Conservation (phyloP, 805 yeast genomes). For the Schwanniomyces polymorphus region DNA sequence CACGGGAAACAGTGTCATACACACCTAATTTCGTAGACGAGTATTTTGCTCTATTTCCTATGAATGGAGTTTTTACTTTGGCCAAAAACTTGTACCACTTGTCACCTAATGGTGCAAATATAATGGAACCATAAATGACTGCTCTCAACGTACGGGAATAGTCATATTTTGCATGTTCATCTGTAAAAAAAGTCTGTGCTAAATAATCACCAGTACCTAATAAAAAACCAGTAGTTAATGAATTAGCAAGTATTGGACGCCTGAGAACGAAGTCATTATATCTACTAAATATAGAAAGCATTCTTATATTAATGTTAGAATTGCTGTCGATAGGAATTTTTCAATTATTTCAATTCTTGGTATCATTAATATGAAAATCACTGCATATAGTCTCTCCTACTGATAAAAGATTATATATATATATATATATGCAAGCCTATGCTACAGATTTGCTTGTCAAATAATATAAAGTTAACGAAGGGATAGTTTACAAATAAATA, state of each 20-base stretch:
- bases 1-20: conserved; percentile 38
- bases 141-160: conserved; percentile 60
- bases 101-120: conserved; percentile 76
- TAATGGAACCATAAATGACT: conserved; percentile 63
- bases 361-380: neutral
- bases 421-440: too few species aligned
- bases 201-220: conserved; percentile 76
- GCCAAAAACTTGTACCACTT: conserved; percentile 64
- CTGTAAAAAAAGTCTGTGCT: conserved; percentile 61
- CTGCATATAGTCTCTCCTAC: neutral
- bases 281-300: conserved; percentile 17
- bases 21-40: conserved; percentile 3
- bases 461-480: too few species aligned
- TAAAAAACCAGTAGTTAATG: conserved; percentile 49
- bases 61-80: conserved; percentile 37
- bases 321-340: neutral
- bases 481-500: too few species aligned
- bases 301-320: neutral
- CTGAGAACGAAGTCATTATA: conserved; percentile 25
- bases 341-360: neutral
- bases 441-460: too few species aligned
- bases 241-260: conserved; percentile 47
- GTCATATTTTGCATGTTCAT: conserved; percentile 41
- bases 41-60: neutral
- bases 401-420: too few species aligned